phyloP scores from a whole-genome alignment of 305 asterid genomes.

The Solanum hybrid region DNA sequence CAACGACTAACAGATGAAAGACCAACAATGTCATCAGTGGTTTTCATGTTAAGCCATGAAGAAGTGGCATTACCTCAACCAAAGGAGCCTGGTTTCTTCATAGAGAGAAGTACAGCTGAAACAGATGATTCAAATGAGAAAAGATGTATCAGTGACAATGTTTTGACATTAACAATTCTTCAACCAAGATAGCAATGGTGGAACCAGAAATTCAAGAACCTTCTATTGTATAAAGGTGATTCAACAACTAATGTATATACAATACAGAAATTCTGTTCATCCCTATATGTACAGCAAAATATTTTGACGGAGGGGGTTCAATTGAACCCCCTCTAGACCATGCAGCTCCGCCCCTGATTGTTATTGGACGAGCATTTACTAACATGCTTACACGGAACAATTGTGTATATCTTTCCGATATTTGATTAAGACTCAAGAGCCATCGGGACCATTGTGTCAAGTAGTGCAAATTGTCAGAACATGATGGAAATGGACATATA shows the following conservation, averaged over 20 bases:
- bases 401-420: neutral
- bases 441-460: neutral
- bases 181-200: neutral
- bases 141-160: neutral
- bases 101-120: constrained; percentile 4
- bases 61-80: constrained; percentile 23
- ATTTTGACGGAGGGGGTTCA: neutral
- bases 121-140: neutral
- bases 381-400: neutral
- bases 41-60: constrained; percentile 27
- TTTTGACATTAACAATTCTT: neutral
- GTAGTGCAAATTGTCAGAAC: neutral
- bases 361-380: neutral
- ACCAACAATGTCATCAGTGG: constrained; percentile 24
- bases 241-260: neutral
- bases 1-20: constrained; percentile 17
- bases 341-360: neutral
- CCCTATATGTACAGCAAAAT: neutral
- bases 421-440: neutral
- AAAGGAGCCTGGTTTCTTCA: constrained; percentile 28
- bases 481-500: neutral
- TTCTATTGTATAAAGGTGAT: neutral
- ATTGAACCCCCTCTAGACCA: neutral
- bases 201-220: neutral
- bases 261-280: neutral